phyloP scores from a whole-genome alignment of 2,329 filamentous ascomycete genomes.

The Cladophialophora yegresii region DNA sequence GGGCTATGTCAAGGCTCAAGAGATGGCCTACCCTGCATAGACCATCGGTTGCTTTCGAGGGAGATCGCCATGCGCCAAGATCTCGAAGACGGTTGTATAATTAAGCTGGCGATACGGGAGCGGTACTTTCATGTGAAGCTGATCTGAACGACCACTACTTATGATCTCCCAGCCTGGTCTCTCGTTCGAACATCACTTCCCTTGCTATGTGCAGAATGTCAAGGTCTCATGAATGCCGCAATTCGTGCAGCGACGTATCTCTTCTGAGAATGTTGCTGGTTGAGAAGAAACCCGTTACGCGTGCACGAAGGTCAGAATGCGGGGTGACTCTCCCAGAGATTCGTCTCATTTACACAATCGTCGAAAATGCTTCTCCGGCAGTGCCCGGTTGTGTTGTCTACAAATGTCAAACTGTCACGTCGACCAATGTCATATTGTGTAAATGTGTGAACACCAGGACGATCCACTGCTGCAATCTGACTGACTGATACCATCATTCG shows the following conservation, averaged over 20 bases:
- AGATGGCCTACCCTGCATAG: slow-evolving; percentile 24
- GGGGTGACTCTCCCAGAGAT: neutral
- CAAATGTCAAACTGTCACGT: no score
- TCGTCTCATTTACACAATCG: neutral
- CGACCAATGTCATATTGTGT: neutral
- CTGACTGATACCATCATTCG: neutral
- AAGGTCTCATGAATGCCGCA: neutral
- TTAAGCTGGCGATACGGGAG: neutral
- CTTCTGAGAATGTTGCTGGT: neutral
- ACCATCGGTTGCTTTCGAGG: neutral
- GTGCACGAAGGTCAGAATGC: neutral
- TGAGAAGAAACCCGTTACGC: neutral
- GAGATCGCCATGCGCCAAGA: neutral
- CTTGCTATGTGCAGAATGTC: neutral
- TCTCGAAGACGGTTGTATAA: neutral
- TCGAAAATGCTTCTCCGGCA: neutral
- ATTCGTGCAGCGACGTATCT: neutral
- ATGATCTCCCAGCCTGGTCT: neutral
- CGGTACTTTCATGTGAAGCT: neutral
- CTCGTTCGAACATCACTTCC: neutral
- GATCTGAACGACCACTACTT: neutral
- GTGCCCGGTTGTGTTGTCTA: neutral
- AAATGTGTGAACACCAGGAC: neutral
- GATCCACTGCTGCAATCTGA: neutral
- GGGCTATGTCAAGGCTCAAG: slow-evolving; percentile 25